These are phyloP conservation scores for Acidomyces sp. DNA, from an alignment of 495 filamentous ascomycete species.

Conservation along the genomic window DNA sequence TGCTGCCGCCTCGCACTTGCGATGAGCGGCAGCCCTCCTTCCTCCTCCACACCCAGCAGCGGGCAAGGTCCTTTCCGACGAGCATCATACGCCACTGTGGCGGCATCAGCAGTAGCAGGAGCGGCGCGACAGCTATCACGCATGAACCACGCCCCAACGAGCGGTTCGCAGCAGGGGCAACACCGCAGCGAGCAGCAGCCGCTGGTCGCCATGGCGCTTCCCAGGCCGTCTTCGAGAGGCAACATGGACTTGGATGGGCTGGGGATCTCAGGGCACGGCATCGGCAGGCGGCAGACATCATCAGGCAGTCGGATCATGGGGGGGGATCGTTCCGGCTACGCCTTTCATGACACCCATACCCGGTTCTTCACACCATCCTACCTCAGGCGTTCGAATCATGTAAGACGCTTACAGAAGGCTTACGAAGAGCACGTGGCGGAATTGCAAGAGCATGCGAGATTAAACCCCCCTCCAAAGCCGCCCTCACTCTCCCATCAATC, in stretches of 20 bases:
- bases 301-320: background rate
- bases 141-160: too few relatives aligned
- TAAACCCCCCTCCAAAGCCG: conserved; percentile 27
- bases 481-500: conserved; percentile 49
- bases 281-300: background rate
- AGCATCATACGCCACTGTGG: conserved; percentile 67
- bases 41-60: conserved; percentile 2
- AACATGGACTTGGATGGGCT: conserved; percentile 29
- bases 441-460: conserved; percentile 13
- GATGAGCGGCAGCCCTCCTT: conserved; percentile 6
- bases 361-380: conserved; percentile 71
- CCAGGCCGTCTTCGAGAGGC: conserved; percentile 28
- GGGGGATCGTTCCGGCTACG: conserved; percentile 3
- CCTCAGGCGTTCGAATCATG: conserved; percentile 61
- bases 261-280: conserved; percentile 12
- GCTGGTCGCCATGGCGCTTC: conserved; percentile 9
- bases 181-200: conserved; percentile 10
- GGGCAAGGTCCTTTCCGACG: conserved; percentile 17
- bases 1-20: too few relatives aligned
- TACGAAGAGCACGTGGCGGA: conserved; percentile 47
- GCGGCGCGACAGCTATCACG: conserved; percentile 4
- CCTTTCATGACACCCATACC: conserved; percentile 23
- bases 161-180: too few relatives aligned
- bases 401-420: conserved; percentile 56
- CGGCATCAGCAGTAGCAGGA: conserved; percentile 7